These are phyloP conservation scores for Penicillium canescens DNA, from an alignment of 495 filamentous ascomycete genomes.

Conservation along the genomic window DNA sequence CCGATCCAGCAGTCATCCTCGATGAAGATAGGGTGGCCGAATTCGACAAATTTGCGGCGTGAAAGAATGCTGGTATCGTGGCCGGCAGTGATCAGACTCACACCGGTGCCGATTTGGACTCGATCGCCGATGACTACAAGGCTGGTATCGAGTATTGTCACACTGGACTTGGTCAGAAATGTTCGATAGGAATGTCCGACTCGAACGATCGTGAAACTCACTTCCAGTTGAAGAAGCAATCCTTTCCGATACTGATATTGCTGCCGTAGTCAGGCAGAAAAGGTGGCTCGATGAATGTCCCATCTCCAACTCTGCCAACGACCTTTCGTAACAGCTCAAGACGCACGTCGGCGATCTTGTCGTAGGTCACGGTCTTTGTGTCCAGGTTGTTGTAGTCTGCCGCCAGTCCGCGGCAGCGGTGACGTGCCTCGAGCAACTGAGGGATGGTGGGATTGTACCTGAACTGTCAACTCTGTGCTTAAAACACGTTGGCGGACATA, in stretches of 20 bases:
- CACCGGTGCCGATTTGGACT: constrained; percentile 74
- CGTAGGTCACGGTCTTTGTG: constrained; percentile 37
- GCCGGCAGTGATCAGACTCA: constrained; percentile 63
- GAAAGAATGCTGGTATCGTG: constrained; percentile 72
- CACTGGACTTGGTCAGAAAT: constrained; percentile 15
- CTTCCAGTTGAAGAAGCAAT: constrained; percentile 56
- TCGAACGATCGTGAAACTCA: constrained; percentile 16
- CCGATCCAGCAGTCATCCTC: constrained; percentile 88
- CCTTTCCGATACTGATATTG: constrained; percentile 50
- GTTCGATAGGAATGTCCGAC: neutral
- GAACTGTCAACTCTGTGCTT: neutral
- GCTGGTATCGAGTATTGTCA: constrained; percentile 73
- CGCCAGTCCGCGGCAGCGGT: constrained; percentile 42
- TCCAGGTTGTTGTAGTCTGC: constrained; percentile 51
- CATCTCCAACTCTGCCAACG: constrained; percentile 44
- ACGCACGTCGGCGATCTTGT: constrained; percentile 33
- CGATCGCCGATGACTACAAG: constrained; percentile 71
- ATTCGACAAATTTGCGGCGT: constrained; percentile 70
- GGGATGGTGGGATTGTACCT: constrained; percentile 47
- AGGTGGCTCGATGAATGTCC: constrained; percentile 51
- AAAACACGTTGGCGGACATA: constrained; percentile 18
- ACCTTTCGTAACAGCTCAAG: constrained; percentile 39
- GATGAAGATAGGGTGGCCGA: constrained; percentile 69
- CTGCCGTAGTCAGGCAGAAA: constrained; percentile 57
- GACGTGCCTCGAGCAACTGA: constrained; percentile 41